Evolutionary conservation across 768 basidiomycete species (phyloP), one percentile per base, ranked within the genome.

Genomic region (Gymnopilus dilepis): DNA sequence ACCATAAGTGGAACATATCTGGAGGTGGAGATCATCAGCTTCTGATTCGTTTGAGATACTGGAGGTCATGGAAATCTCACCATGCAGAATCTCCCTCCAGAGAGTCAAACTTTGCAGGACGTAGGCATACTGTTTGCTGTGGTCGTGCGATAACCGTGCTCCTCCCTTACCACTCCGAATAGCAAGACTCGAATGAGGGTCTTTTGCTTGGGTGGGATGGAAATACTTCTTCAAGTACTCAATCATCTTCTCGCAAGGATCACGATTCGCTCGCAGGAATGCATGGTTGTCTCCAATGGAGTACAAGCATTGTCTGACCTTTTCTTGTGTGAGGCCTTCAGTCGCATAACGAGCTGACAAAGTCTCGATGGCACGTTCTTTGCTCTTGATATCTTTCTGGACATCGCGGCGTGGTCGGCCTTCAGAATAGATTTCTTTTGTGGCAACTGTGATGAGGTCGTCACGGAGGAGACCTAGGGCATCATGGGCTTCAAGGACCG

Each of bases 1-100:
- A 89, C 91, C 90, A 94, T 38, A 95, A 74, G 62, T 88, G 90
- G 78, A 95, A 95, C 90, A 95, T 93, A 68, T 95, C 92, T 94
- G 52, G 13, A 24, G 2, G 34, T 19, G 33, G 43, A 24, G 28
- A 28, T 30, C 6, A 17, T 50, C 28, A 50, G 15, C 13, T 15
- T n/a, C 9, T n/a, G n/a, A n/a, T n/a, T 31, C 3, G 0, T 5
- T 17, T n/a, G 2, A 17, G 28, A n/a, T 13, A 47, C 2, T 22
- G 17, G 19, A n/a, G n/a, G n/a, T n/a, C 13, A n/a, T 50, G 1
- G n/a, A 28, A 42, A 59, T 22, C 81, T 40, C 64, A 91, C 92
- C 92, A 65, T 94, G 91, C 47, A 95, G 71, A 62, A 93, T 93
- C 73, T 93, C 93, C 31, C 88, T 82, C 93, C 93, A 95, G 3